Percentiles rank a stretch among this genome's conserved stretches.
Evolutionary conservation across 23 red algal species (phyloP).

Genomic region (Gracilaria caudata): DNA sequence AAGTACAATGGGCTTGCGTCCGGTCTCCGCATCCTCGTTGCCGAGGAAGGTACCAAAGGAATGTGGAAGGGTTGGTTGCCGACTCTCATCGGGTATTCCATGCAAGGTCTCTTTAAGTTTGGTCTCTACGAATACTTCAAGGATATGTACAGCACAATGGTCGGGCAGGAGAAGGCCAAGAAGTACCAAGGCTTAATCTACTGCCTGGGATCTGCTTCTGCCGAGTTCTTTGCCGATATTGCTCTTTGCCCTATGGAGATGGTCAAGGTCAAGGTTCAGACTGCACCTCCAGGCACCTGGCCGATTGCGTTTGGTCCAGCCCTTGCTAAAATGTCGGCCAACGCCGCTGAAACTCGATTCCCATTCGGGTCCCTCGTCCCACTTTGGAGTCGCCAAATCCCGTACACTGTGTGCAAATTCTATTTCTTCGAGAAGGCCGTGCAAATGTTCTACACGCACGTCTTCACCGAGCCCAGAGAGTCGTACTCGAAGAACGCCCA

Average conservation of each 20-base stretch:
- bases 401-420: constrained; percentile 99
- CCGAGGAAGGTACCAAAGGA: constrained; percentile 83
- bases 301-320: constrained; percentile 72
- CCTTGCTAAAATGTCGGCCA: constrained; percentile 65
- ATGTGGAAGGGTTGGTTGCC: constrained; percentile 87
- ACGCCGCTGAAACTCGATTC: constrained; percentile 76
- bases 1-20: constrained; percentile 73
- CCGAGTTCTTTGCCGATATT: constrained; percentile 98
- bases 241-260: constrained; percentile 97
- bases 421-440: constrained; percentile 94
- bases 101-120: constrained; percentile 98
- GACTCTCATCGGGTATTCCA: constrained; percentile 91
- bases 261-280: constrained; percentile 92
- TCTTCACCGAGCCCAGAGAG: constrained; percentile 90
- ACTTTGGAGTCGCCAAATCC: constrained; percentile 88
- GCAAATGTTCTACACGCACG: constrained; percentile 59
- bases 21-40: constrained; percentile 71
- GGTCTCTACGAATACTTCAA: constrained; percentile 99
- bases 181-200: constrained; percentile 88
- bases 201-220: constrained; percentile 81
- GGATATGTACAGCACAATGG: constrained; percentile 84
- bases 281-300: constrained; percentile 68
- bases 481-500: constrained; percentile 90
- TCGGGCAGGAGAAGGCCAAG: constrained; percentile 82
- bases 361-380: constrained; percentile 80